A percentile compares a stretch with the other conserved stretches of the same genome.
Conservation (phyloP, 1,284 basidiomycete species). For the Ganoderma sinense region DNA sequence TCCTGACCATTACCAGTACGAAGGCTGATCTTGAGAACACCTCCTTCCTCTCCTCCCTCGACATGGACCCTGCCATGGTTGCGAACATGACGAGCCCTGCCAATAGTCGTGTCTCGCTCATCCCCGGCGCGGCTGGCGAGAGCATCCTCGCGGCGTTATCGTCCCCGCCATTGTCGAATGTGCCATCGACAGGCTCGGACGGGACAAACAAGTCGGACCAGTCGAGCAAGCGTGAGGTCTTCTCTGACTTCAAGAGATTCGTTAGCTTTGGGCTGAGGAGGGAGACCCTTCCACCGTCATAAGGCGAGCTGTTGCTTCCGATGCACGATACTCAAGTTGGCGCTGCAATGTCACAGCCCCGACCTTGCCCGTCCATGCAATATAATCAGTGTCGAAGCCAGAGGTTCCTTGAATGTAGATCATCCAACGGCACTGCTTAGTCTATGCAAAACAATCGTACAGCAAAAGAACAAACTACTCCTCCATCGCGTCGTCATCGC, state of each 20-base stretch:
- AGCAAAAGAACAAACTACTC: conserved; percentile 32
- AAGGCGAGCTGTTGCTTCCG: not conserved
- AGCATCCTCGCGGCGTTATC: conserved; percentile 64
- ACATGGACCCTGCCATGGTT: conserved; percentile 85
- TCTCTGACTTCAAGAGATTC: conserved; percentile 85
- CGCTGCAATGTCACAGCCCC: no score
- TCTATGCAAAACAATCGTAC: conserved; percentile 19
- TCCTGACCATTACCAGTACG: conserved; percentile 90
- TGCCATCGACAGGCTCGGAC: conserved; percentile 56
- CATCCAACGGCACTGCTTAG: conserved; percentile 4
- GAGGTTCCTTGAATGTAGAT: not conserved
- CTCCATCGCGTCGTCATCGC: conserved; percentile 42
- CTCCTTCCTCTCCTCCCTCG: conserved; percentile 90
- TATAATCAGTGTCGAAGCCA: not conserved
- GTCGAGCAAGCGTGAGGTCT: conserved; percentile 73
- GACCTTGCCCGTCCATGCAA: not conserved
- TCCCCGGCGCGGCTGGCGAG: conserved; percentile 47
- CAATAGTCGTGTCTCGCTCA: conserved; percentile 62
- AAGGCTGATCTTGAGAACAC: conserved; percentile 86
- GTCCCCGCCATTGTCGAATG: conserved; percentile 62
- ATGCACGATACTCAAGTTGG: no score
- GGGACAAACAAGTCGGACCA: conserved; percentile 48
- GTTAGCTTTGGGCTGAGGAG: conserved; percentile 86
- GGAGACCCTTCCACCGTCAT: conserved; percentile 55
- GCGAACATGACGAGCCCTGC: conserved; percentile 63